Evolutionary conservation across 139 green algal species (phyloP).

Genomic region (Chlorella ohadii): DNA sequence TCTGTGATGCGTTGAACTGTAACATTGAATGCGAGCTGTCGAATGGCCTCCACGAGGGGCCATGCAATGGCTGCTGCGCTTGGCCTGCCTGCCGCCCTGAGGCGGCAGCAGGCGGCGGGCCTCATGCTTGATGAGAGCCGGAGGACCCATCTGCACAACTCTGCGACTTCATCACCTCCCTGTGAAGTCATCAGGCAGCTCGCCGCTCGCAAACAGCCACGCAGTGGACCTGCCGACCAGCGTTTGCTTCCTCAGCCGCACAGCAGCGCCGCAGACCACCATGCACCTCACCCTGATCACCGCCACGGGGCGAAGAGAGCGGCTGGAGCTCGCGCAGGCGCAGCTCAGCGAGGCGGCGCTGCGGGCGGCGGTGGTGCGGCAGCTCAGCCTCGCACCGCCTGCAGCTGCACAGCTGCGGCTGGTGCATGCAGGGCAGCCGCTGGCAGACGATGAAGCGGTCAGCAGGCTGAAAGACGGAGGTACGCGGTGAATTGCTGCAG

Average conservation of each 20-base stretch:
- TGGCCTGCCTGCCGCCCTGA: too few species aligned
- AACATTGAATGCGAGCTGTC: too few species aligned
- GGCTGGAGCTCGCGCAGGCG: neutral
- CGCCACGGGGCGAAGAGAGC: neutral
- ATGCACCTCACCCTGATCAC: conserved; percentile 19
- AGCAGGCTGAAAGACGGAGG: conserved; percentile 17
- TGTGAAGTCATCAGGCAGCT: too few species aligned
- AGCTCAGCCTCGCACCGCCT: neutral
- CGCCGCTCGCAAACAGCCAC: too few species aligned
- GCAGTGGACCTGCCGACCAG: too few species aligned
- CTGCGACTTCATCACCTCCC: too few species aligned
- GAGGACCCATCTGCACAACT: too few species aligned
- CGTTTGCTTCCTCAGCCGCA: neutral
- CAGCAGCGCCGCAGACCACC: neutral
- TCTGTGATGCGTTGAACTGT: too few species aligned
- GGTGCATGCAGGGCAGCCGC: neutral
- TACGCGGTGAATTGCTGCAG: neutral
- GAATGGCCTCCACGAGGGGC: too few species aligned
- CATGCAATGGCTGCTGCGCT: too few species aligned
- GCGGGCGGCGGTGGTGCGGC: neutral
- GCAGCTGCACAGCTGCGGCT: neutral
- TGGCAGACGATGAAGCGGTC: neutral
- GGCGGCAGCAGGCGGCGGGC: too few species aligned
- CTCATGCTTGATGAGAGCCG: too few species aligned
- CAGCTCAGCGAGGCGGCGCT: neutral